Evolutionary conservation across 2,329 filamentous ascomycete species (phyloP).

Genomic region (Pseudonectria foliicola): DNA sequence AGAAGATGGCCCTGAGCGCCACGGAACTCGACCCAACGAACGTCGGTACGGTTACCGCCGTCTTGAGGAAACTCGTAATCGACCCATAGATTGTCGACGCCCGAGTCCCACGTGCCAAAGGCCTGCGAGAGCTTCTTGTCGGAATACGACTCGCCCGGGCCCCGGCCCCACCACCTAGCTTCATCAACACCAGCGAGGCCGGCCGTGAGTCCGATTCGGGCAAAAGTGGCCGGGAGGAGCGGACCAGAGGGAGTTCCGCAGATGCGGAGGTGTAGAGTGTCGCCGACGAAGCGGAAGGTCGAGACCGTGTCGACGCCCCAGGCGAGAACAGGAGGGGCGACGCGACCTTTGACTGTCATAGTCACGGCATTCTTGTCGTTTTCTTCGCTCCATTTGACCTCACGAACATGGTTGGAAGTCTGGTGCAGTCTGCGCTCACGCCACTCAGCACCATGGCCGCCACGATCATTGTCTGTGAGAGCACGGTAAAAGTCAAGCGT

Average conservation of each 20-base stretch:
- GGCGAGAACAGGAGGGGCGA: conserved; percentile 56
- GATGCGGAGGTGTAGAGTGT: conserved; percentile 42
- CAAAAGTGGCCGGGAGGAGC: conserved; percentile 49
- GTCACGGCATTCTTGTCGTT: conserved; percentile 23
- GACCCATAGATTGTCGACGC: conserved; percentile 46
- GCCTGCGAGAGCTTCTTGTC: conserved; percentile 58
- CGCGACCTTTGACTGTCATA: conserved; percentile 42
- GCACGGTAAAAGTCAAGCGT: conserved; percentile 55
- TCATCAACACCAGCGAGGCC: conserved; percentile 31
- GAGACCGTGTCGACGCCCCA: conserved; percentile 49
- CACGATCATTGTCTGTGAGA: conserved; percentile 58
- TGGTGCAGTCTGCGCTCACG: conserved; percentile 38
- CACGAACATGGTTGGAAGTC: conserved; percentile 35
- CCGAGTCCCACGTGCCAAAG: conserved; percentile 44
- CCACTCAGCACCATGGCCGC: conserved; percentile 53
- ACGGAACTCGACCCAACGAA: conserved; percentile 49
- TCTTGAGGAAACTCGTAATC: conserved; percentile 66
- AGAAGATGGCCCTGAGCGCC: conserved; percentile 29
- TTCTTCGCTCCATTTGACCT: conserved; percentile 24
- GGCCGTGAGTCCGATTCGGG: conserved; percentile 54
- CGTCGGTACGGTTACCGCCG: conserved; percentile 56
- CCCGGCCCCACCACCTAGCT: conserved; percentile 60
- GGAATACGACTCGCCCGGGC: conserved; percentile 57
- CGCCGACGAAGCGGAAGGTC: conserved; percentile 47
- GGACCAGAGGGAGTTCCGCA: conserved; percentile 39